Base-by-base conservation (phyloP, 495 filamentous ascomycete genomes). In the Trichoderma erinaceum region DNA sequence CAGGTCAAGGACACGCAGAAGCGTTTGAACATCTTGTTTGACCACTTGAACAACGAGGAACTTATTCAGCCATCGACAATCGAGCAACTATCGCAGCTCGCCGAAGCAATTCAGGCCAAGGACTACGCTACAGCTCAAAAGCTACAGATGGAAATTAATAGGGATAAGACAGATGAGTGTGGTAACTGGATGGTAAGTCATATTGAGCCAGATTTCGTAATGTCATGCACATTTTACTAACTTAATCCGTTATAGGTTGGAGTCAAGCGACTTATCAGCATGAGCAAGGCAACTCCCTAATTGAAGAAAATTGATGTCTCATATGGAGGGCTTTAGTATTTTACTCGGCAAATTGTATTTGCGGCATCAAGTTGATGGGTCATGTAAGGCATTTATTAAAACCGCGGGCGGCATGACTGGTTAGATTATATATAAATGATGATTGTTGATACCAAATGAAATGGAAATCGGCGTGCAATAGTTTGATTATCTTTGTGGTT, bases 31-130 rank as follows among this genome's bases (percentile, higher is more conserved):
- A 89, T 96, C 66, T 84, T 99, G 12, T 99, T 97, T 78, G 93
- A 98, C 73, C 92, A 97, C 77, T 82, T 99, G 65, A 98, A 98
- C 82, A 98, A 98, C 73, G 90, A 91, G 73, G 92, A 97, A 69
- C 80, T 99, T 29, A 82, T 97, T 65, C 91, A 88, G 75, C 83
- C 87, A 35, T 92, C 93, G 72, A 97, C 94, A 8, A 81, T 97
- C 56, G 79, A 86, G 68, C 83, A 88, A 69, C 72, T 85, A 58
- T 73, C 75, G 35, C 82, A 90, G 73, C 76, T 95, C 23, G 86
- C 90, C 15, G 78, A 83, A 68, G 89, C 89, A 12, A 73, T 98
- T 21, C 85, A 89, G 69, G 78, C 74, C 0, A 89, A 86, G 77
- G 82, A 97, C 70, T 97, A 91, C 69, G 88, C 90, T 56, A 82